phyloP scores from a whole-genome alignment of 2,329 filamentous ascomycete genomes.

The Monilinia aucupariae region DNA sequence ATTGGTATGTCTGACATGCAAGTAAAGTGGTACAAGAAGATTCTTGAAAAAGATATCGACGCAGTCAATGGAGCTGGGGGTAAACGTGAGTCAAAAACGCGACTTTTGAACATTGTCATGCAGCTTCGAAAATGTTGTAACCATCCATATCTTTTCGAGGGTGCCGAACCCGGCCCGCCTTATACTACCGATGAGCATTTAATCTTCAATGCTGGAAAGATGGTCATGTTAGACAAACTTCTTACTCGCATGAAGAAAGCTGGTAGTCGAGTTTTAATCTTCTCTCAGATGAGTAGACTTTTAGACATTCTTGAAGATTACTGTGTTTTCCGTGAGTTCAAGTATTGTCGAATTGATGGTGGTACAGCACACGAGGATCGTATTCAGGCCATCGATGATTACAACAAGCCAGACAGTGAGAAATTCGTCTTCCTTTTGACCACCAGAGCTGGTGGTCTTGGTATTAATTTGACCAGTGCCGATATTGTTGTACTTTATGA shows the following conservation, averaged over 20 bases:
- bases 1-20: slow-evolving; percentile 99
- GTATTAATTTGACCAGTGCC: slow-evolving; percentile 91
- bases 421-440: slow-evolving; percentile 96
- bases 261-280: slow-evolving; percentile 94
- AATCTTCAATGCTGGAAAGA: slow-evolving; percentile 89
- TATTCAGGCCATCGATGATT: slow-evolving; percentile 95
- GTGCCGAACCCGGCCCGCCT: slow-evolving; percentile 91
- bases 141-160: slow-evolving; percentile 96
- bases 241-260: slow-evolving; percentile 76
- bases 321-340: slow-evolving; percentile 88
- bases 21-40: slow-evolving; percentile 98
- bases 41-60: slow-evolving; percentile 97
- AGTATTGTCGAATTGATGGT: slow-evolving; percentile 96
- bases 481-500: slow-evolving; percentile 97
- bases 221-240: slow-evolving; percentile 93
- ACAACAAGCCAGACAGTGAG: slow-evolving; percentile 92
- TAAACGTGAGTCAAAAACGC: slow-evolving; percentile 95
- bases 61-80: slow-evolving; percentile 95
- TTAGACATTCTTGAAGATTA: slow-evolving; percentile 97
- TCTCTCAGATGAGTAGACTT: slow-evolving; percentile 98
- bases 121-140: slow-evolving; percentile 98
- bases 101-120: slow-evolving; percentile 98
- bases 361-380: slow-evolving; percentile 96
- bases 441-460: slow-evolving; percentile 88
- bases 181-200: slow-evolving; percentile 98